A percentile compares a stretch with the other conserved stretches of the same genome.
Conservation (phyloP, 352 stramenopile genomes). For the Globisporangium emineosum region DNA sequence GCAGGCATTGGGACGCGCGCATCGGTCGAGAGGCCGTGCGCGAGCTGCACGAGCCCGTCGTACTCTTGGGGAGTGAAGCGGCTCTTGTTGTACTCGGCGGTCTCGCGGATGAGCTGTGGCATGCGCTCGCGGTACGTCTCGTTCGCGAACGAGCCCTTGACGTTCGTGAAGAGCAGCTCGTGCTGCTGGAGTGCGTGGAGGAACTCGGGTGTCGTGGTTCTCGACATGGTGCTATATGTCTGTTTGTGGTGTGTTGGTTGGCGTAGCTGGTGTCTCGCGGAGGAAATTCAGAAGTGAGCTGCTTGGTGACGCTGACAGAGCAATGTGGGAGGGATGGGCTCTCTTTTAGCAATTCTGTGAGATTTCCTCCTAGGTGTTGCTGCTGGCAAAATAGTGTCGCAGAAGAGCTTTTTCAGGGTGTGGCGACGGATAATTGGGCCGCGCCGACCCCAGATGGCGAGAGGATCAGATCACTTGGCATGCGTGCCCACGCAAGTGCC, state of each 20-base stretch:
- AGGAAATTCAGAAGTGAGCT: neutral
- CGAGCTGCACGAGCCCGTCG: conserved; percentile 36
- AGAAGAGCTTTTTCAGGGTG: too few relatives aligned
- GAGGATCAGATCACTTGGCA: too few relatives aligned
- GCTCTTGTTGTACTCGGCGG: conserved; percentile 41
- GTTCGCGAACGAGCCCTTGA: conserved; percentile 58
- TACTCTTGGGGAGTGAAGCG: conserved; percentile 35
- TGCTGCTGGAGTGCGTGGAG: conserved; percentile 47
- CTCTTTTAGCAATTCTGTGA: neutral
- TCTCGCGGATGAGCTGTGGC: conserved; percentile 54
- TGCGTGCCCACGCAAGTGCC: too few relatives aligned
- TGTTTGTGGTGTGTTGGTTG: neutral
- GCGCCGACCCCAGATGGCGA: too few relatives aligned
- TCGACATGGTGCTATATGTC: neutral
- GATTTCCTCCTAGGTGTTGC: neutral
- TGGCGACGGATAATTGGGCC: too few relatives aligned
- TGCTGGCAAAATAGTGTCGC: too few relatives aligned
- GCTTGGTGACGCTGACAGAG: neutral
- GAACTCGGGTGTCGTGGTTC: conserved; percentile 37
- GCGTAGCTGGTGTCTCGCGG: too few relatives aligned
- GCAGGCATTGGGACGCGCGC: conserved; percentile 43
- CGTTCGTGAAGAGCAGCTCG: conserved; percentile 52
- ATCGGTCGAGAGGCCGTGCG: conserved; percentile 41
- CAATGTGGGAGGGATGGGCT: neutral
- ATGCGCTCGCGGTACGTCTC: conserved; percentile 60